Conservation (phyloP, 2,329 filamentous ascomycete genomes). For the Diaporthe citri region DNA sequence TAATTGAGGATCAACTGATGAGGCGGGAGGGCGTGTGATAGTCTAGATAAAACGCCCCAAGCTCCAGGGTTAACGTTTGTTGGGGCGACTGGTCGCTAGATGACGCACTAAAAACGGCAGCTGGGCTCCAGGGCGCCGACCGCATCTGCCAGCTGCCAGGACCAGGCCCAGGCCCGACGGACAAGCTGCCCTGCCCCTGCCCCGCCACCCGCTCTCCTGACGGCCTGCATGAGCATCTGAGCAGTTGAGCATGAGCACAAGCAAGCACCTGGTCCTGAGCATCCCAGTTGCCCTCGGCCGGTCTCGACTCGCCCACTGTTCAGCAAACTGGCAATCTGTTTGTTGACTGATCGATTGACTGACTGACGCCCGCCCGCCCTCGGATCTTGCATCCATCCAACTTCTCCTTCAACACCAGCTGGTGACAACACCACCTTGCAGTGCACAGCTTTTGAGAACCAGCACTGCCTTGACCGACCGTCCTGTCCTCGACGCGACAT, state of each 20-base stretch:
- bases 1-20: not conserved
- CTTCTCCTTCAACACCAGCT: constrained; percentile 19
- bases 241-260: not conserved
- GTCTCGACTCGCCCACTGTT: constrained; percentile 18
- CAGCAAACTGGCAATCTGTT: constrained; percentile 21
- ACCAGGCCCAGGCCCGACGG: not conserved
- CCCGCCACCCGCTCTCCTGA: constrained; percentile 9
- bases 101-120: not conserved
- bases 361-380: constrained; percentile 8
- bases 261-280: constrained; percentile 3
- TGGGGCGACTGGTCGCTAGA: not conserved
- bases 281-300: constrained; percentile 5
- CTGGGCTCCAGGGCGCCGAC: not conserved
- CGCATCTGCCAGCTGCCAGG: constrained; percentile 4
- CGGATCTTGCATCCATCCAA: not conserved
- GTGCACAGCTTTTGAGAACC: constrained; percentile 1
- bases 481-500: not conserved
- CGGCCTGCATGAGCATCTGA: constrained; percentile 13
- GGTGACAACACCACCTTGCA: constrained; percentile 11
- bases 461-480: not conserved
- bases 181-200: not conserved
- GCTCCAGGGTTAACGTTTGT: constrained; percentile 2
- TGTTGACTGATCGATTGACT: constrained; percentile 9
- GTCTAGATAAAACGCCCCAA: constrained; percentile 23
- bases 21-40: not conserved